A percentile compares a stretch with the other conserved stretches of the same genome.
Conservation (phyloP, 495 filamentous ascomycete species). For the Trypethelium eluteriae region DNA sequence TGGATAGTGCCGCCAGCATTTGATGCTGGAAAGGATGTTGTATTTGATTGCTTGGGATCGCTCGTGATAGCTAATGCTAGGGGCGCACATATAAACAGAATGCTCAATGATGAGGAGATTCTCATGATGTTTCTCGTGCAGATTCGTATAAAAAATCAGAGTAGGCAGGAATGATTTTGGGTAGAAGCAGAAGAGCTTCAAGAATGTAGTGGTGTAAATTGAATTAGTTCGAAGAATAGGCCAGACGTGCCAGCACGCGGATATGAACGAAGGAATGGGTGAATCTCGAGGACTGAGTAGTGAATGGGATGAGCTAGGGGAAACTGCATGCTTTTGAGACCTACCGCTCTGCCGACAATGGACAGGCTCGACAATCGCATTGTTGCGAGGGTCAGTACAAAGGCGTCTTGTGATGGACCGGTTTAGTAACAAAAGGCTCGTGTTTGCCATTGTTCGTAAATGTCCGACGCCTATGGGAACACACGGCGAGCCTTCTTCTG, state of each 20-base stretch:
- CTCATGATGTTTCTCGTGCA: constrained; percentile 3
- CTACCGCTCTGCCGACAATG: not conserved
- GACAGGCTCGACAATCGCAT: no score
- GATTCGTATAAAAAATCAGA: not conserved
- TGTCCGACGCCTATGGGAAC: not conserved
- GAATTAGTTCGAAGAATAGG: not conserved
- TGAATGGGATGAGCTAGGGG: not conserved
- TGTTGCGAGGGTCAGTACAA: not conserved
- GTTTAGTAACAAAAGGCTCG: not conserved
- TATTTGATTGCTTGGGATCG: not conserved
- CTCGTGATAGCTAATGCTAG: not conserved
- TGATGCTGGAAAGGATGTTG: not conserved
- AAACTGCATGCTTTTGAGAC: constrained; percentile 1
- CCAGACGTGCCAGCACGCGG: constrained; percentile 5
- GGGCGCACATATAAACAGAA: not conserved
- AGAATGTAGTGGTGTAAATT: not conserved
- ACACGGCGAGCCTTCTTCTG: not conserved
- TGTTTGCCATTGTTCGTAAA: not conserved
- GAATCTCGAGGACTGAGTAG: constrained; percentile 3
- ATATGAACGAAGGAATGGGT: not conserved
- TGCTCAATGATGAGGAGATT: not conserved
- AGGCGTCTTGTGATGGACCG: not conserved
- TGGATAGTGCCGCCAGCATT: not conserved
- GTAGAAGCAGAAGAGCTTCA: not conserved
- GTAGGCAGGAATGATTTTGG: no score